Evolutionary conservation across 768 basidiomycete species (phyloP), one percentile per base, ranked within the genome.

Genomic region (Tricholoma flavovirens): DNA sequence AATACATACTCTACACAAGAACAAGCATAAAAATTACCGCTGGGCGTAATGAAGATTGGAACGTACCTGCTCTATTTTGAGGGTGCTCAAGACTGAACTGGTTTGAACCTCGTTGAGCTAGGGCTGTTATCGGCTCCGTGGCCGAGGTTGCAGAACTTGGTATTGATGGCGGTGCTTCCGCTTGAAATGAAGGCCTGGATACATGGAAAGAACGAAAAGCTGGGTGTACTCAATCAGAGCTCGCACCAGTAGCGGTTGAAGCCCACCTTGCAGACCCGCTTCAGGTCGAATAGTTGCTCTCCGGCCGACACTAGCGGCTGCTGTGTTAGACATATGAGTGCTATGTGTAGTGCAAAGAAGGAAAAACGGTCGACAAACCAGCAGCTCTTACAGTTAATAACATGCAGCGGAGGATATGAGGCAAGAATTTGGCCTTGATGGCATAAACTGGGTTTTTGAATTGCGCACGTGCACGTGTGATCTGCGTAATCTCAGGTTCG

Each of bases 31-130:
- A 24, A 29, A 51, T 12, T 5, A 45, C 24, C 5, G 43, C n/a
- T 33, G 45, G 51, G 15, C 46, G 26, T 26, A 43, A 14, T 53
- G 46, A 54, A 12, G 26, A 49, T 22, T 21, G 51, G 7, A 24
- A 71, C 77, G 64, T 69, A 91, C 93, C 93, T 64, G 90, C 93
- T 71, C 82, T 88, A 73, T 98, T 98, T 69, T 80, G 79, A 11
- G 96, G 96, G 17, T 84, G 86, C 76, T 94, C 88, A 56, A 98
- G 76, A 67, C 89, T 91, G 56, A 82, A 77, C 67, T 95, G 92
- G 63, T 91, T 91, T 29, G 89, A 92, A 49, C 84, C 89, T 43
- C 78, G 80, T 66, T 87, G 81, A 10, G 93, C 93, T 49, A 93
- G 71, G 12, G 75, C 71, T 5, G 91, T 92, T 59, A 84, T 77